A percentile compares a stretch with the other conserved stretches of the same genome.
These are phyloP conservation scores for Puya raimondii DNA, from an alignment of 176 grass and related monocot species.

Conservation along the genomic window DNA sequence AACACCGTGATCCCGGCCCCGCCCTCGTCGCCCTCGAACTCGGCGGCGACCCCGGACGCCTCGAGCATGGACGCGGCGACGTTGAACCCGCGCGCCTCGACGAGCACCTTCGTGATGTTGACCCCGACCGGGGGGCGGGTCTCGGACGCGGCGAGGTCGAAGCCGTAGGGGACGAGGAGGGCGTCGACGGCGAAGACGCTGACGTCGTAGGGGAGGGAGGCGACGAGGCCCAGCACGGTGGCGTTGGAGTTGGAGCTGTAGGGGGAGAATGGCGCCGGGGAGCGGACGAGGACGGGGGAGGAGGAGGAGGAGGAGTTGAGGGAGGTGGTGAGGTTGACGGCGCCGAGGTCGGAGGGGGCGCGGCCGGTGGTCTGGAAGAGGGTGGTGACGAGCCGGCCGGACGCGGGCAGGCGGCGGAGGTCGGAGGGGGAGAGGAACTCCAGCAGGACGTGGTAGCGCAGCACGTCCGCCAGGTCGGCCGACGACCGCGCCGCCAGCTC, in stretches of 20 bases:
- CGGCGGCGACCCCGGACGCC: constrained; percentile 66
- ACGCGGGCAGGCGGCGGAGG: constrained; percentile 38
- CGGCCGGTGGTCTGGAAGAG: constrained; percentile 95
- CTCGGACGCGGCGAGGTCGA: constrained; percentile 76
- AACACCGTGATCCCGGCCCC: constrained; percentile 92
- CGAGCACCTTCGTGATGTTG: constrained; percentile 77
- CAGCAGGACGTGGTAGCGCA: constrained; percentile 89
- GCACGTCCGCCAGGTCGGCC: constrained; percentile 80
- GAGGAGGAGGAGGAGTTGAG: neutral
- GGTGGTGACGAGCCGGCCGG: constrained; percentile 81
- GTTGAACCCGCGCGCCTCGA: constrained; percentile 69
- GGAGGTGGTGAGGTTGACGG: constrained; percentile 68
- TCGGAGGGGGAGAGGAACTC: constrained; percentile 83
- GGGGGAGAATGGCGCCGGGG: constrained; percentile 39
- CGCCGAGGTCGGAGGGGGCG: constrained; percentile 65
- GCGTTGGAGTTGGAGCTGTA: constrained; percentile 76
- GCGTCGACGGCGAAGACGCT: constrained; percentile 69
- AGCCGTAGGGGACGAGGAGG: constrained; percentile 58
- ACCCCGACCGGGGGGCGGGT: constrained; percentile 37
- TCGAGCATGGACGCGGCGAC: constrained; percentile 88
- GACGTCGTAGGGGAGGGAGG: constrained; percentile 62
- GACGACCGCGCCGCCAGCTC: constrained; percentile 44
- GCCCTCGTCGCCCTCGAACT: constrained; percentile 69
- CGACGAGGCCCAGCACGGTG: constrained; percentile 62
- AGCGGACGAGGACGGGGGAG: constrained; percentile 46